Base-by-base conservation (phyloP, 306 rosid species). In the Quercus variabilis region DNA sequence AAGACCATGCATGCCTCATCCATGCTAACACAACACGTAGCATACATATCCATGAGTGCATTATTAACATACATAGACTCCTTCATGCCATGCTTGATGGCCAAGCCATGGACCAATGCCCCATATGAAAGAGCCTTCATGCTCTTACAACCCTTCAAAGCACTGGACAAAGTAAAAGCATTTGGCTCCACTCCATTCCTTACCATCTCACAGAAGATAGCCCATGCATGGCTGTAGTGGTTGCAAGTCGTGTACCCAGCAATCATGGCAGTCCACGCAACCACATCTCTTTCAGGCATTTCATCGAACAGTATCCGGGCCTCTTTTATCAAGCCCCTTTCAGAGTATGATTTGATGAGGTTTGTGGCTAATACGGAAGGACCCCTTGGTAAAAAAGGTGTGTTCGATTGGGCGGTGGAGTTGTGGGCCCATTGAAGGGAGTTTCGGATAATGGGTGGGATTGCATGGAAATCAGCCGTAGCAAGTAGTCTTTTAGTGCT, bases 181-280 rank as follows among this genome's bases (percentile, higher is more conserved):
- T 87, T 93, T 3, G 91, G 93, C 2, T 38, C 57, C 46, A 80
- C 49, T 18, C 85, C 89, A 67, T 71, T 71, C 75, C 63, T 78
- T 43, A 90, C 68, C 94, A 93, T 91, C 74, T 87, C 84, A 62
- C 80, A 77, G 51, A 91, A 89, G 80, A 84, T 9, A 55, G 31
- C 68, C 98, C 94, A 93, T 0, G 96, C 89, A 49, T 65, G 26
- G 35, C 15, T 13, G 71, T 88, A 79, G 26, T 73, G 84, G 59
- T 83, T 78, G 79, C 90, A 88, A 33, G 92, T 84, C 12, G 86
- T 77, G 82, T 87, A 83, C 73, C 97, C 93, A 28, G 89, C 81
- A 75, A 93, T 82, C 94, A 91, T 89, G 57, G 90, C 85, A 5
- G 96, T 93, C 97, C 96, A 91, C 9, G 91, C 35, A 2, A 91